Base-by-base conservation (phyloP, 1,139 yeast species). In the Spathaspora sp. region DNA sequence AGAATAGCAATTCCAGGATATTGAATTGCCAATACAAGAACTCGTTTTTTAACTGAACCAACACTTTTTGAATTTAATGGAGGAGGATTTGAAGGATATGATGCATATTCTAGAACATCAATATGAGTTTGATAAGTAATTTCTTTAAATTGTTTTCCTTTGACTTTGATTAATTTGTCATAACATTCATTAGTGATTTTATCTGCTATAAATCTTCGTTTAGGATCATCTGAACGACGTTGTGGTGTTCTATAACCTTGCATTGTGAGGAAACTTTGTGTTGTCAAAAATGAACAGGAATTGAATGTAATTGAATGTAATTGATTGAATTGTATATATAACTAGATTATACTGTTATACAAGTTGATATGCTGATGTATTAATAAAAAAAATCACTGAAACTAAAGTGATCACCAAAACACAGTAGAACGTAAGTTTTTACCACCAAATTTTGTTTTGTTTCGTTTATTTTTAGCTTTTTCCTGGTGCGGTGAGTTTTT, bases 1-100 rank as follows among this genome's bases (percentile, higher is more conserved):
- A 93, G 60, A 47, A 85, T 75, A 39, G 89, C 84, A 23, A 87
- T 70, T 2, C 95, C 95, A 4, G 73, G 60, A 47, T 67, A 64
- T 53, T 72, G 72, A 8, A 65, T 59, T 57, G 79, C 73, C 16
- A 75, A 56, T 5, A 71, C 76, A 44, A 75, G 61, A 15, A 75
- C 63, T 49, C 80, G 59, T 38, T 65, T 63, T 45, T 75, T 75
- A 11, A 70, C 61, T 20, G 67, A 54, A 0, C 79, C 80, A 18
- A 67, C 44, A n/a, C 53, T 50, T 3, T 61, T 56, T 3, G 64
- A 43, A 44, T 64, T 60, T 1, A 60, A 55, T 1, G 77, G 77
- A 3, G 80, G 80, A 0, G 77, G 72, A 2, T 55, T 55, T 18
- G 72, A 66, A 2, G 78, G 73, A 51, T 55, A 73, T 45, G 61